Percentiles rank a stretch among this genome's conserved stretches.
Conservation (phyloP, 2,329 filamentous ascomycete genomes). For the Pseudocercospora fuligena region DNA sequence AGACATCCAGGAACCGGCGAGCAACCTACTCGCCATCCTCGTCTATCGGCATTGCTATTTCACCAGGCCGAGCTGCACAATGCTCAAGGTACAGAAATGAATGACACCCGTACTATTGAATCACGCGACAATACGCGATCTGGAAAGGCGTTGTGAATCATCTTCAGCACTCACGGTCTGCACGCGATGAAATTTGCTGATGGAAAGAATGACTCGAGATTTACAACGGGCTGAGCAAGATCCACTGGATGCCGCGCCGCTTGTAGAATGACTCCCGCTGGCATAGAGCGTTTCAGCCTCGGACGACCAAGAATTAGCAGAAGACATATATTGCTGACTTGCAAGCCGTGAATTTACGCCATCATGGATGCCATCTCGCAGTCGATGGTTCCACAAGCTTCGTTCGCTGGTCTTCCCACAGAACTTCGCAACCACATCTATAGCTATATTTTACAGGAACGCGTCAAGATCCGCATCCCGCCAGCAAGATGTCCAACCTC, state of each 20-base stretch:
- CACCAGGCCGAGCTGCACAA: background rate
- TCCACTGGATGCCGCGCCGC: background rate
- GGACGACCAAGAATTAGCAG: background rate
- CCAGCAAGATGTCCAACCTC: background rate
- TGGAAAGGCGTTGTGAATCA: background rate
- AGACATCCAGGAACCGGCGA: background rate
- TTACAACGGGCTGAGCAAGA: background rate
- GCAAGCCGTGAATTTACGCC: background rate
- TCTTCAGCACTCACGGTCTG: background rate
- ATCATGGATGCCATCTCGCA: background rate
- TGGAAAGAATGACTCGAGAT: background rate
- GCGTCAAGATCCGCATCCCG: slow-evolving; percentile 8
- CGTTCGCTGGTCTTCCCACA: slow-evolving; percentile 1
- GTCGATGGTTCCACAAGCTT: background rate
- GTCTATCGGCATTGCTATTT: background rate
- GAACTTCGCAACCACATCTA: slow-evolving; percentile 15
- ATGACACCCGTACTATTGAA: too few relatives aligned
- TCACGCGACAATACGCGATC: background rate
- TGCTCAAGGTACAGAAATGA: background rate
- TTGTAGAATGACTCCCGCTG: background rate
- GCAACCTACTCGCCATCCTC: background rate
- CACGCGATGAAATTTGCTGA: background rate
- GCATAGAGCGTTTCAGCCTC: background rate
- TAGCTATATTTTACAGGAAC: slow-evolving; percentile 7
- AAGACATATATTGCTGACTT: background rate